Percentiles rank a stretch among this genome's conserved stretches.
These are phyloP conservation scores for Ogataea dorogensis DNA, from an alignment of 805 yeast genomes.

Conservation along the genomic window DNA sequence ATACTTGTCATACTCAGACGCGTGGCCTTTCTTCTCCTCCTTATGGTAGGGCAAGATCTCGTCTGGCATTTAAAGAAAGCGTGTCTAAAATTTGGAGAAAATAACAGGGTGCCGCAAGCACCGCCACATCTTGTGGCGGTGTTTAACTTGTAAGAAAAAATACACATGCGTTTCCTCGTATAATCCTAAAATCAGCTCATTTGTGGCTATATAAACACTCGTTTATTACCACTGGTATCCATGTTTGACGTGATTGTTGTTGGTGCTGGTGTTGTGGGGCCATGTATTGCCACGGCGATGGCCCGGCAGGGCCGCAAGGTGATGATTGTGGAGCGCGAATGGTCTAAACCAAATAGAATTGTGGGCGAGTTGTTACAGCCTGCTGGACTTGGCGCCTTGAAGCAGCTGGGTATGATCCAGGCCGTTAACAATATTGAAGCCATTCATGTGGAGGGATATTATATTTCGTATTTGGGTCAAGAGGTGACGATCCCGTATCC, in stretches of 20 bases:
- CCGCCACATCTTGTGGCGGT: conserved; percentile 3
- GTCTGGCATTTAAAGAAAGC: conserved; percentile 10
- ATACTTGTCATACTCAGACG: conserved; percentile 14
- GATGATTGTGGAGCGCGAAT: conserved; percentile 78
- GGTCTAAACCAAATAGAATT: conserved; percentile 90
- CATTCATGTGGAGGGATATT: conserved; percentile 73
- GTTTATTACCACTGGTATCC: not conserved
- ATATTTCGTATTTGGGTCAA: conserved; percentile 63
- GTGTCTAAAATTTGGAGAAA: conserved; percentile 3
- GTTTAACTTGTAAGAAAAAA: not conserved
- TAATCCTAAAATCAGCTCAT: conserved; percentile 17
- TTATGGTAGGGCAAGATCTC: conserved; percentile 20
- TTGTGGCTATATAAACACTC: conserved; percentile 2
- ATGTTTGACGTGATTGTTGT: conserved; percentile 79
- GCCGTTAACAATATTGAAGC: conserved; percentile 78
- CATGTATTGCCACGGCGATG: conserved; percentile 83
- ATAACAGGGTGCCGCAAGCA: not conserved
- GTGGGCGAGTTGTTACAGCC: conserved; percentile 98
- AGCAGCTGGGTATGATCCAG: conserved; percentile 77
- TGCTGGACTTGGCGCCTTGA: conserved; percentile 84
- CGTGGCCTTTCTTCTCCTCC: conserved; percentile 12
- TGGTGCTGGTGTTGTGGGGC: conserved; percentile 99
- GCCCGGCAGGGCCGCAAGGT: conserved; percentile 90
- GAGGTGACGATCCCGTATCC: conserved; percentile 70
- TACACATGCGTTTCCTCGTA: conserved; percentile 8